These are phyloP conservation scores for Chlamydomonas asymmetrica DNA, from an alignment of 139 green algal genomes.

Conservation along the genomic window DNA sequence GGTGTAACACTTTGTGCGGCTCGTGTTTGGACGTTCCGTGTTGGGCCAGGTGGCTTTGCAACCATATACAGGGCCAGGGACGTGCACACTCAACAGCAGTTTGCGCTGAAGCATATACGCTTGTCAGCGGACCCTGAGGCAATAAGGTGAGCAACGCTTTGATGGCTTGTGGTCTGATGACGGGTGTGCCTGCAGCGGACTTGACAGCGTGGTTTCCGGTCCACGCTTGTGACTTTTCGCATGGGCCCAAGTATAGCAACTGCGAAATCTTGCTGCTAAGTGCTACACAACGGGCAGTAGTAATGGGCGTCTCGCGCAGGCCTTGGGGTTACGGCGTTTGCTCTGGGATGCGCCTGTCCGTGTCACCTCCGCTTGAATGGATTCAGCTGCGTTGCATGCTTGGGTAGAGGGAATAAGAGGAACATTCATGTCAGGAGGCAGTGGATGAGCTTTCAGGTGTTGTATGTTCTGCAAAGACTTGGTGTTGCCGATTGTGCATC, in stretches of 20 bases:
- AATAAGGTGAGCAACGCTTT: too few species aligned
- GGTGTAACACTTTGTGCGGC: too few species aligned
- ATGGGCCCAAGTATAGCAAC: not conserved
- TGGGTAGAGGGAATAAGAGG: too few species aligned
- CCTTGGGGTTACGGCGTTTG: too few species aligned
- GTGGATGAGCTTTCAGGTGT: too few species aligned
- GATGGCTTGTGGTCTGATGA: too few species aligned
- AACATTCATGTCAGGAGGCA: too few species aligned
- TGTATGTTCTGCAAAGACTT: too few species aligned
- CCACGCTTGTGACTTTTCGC: not conserved
- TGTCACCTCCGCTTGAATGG: too few species aligned
- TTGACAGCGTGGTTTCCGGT: not conserved
- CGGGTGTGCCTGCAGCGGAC: slow-evolving; percentile 40
- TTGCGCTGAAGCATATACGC: slow-evolving; percentile 82
- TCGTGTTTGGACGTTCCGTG: not conserved
- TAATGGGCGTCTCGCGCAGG: not conserved
- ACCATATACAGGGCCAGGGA: slow-evolving; percentile 73
- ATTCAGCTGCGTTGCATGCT: too few species aligned
- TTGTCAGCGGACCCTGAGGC: slow-evolving; percentile 60
- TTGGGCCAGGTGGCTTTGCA: slow-evolving; percentile 37
- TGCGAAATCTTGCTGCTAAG: not conserved
- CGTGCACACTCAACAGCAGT: slow-evolving; percentile 35
- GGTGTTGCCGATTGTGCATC: too few species aligned
- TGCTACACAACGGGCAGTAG: not conserved
- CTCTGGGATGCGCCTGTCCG: too few species aligned